Evolutionary conservation across 2,329 filamentous ascomycete genomes (phyloP).

Genomic region (Passalora sequoiae): DNA sequence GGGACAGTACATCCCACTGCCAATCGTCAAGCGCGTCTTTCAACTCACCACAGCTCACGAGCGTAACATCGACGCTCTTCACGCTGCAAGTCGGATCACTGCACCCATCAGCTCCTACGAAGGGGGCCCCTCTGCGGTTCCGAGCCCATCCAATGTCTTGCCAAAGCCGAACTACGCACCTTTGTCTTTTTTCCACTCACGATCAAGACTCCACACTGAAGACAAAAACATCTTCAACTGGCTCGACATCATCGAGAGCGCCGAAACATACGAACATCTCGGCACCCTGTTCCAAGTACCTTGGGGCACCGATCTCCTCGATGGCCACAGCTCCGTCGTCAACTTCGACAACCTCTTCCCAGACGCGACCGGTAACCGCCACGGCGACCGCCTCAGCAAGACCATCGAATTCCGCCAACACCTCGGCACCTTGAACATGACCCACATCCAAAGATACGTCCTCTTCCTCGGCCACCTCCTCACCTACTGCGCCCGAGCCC

Average conservation of each 20-base stretch:
- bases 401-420: conserved; percentile 35
- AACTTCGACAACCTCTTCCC: conserved; percentile 22
- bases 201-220: neutral
- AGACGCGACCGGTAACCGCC: too few relatives aligned
- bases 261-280: conserved; percentile 5
- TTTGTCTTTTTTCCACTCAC: neutral
- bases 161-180: neutral
- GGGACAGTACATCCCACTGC: conserved; percentile 8
- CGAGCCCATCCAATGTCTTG: neutral
- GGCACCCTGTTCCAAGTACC: conserved; percentile 4
- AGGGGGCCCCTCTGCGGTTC: too few relatives aligned
- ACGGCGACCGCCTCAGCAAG: neutral
- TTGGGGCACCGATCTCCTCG: neutral
- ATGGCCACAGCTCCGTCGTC: conserved; percentile 9
- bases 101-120: neutral
- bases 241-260: neutral
- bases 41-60: conserved; percentile 20
- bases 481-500: conserved; percentile 5
- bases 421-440: conserved; percentile 22
- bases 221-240: neutral
- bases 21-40: conserved; percentile 17
- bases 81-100: conserved; percentile 9
- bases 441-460: conserved; percentile 25
- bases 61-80: conserved; percentile 16
- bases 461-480: conserved; percentile 10